These are phyloP conservation scores for Aspergillus alliaceus DNA, from an alignment of 2,329 filamentous ascomycete genomes.

Conservation along the genomic window DNA sequence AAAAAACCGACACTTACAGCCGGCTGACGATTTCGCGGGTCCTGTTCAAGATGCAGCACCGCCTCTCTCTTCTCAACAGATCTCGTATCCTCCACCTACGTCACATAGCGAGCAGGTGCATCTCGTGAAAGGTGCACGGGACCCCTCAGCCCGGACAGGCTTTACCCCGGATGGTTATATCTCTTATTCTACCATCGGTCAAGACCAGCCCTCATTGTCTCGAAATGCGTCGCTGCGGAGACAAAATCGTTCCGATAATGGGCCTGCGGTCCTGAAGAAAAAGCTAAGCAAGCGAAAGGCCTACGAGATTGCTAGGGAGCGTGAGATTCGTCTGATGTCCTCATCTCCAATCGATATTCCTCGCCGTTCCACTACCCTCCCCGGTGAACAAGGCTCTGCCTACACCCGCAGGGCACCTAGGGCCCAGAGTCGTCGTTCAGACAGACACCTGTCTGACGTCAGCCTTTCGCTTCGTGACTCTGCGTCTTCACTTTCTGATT, in stretches of 20 bases:
- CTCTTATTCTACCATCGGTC: slow-evolving; percentile 37
- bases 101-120: slow-evolving; percentile 22
- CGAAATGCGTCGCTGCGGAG: slow-evolving; percentile 51
- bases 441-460: slow-evolving; percentile 67
- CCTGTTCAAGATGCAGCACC: slow-evolving; percentile 12
- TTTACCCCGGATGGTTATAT: slow-evolving; percentile 26
- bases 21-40: slow-evolving; percentile 22
- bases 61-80: slow-evolving; percentile 13
- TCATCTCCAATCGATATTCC: slow-evolving; percentile 63
- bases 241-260: slow-evolving; percentile 61
- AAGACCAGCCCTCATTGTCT: slow-evolving; percentile 43
- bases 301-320: slow-evolving; percentile 75
- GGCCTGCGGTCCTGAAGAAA: slow-evolving; percentile 59
- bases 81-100: slow-evolving; percentile 20
- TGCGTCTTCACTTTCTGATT: slow-evolving; percentile 72
- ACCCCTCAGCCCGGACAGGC: slow-evolving; percentile 7
- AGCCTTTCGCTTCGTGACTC: slow-evolving; percentile 75
- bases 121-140: slow-evolving; percentile 15
- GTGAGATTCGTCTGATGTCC: slow-evolving; percentile 84
- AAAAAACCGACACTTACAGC: slow-evolving; percentile 30
- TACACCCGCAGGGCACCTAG: slow-evolving; percentile 48
- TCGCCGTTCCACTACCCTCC: slow-evolving; percentile 60
- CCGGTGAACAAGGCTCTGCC: slow-evolving; percentile 61
- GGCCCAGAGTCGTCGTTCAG: slow-evolving; percentile 56
- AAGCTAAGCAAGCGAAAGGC: slow-evolving; percentile 77